Evolutionary conservation across 1,284 basidiomycete genomes (phyloP).

Genomic region (Cronartium ribicola): DNA sequence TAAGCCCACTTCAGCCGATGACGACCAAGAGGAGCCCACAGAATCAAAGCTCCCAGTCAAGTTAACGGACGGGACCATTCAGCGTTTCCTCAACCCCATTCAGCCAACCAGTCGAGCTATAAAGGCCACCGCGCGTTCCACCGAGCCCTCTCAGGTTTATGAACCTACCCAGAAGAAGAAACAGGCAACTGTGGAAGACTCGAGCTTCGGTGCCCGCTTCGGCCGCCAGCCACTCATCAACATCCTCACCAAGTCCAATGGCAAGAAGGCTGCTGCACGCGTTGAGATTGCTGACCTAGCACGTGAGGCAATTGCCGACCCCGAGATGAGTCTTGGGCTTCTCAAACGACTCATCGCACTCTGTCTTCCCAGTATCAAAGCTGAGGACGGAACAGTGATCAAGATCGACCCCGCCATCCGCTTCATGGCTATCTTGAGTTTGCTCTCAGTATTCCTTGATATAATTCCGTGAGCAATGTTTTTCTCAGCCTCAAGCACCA

Average conservation of each 20-base stretch:
- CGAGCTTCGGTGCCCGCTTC: slow-evolving; percentile 31
- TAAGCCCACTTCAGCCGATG: slow-evolving; percentile 39
- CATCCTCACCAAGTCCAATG: slow-evolving; percentile 42
- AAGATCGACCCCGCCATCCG: slow-evolving; percentile 76
- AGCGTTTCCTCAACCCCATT: slow-evolving; percentile 43
- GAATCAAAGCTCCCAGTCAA: slow-evolving; percentile 44
- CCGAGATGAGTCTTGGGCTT: slow-evolving; percentile 37
- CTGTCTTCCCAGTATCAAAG: slow-evolving; percentile 38
- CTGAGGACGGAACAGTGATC: slow-evolving; percentile 57
- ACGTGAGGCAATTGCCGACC: slow-evolving; percentile 44
- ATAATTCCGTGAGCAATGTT: slow-evolving; percentile 68
- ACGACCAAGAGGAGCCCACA: slow-evolving; percentile 43
- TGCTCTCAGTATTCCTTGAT: slow-evolving; percentile 92
- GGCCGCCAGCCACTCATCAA: slow-evolving; percentile 26
- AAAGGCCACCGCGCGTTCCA: slow-evolving; percentile 3
- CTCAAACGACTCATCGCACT: slow-evolving; percentile 33
- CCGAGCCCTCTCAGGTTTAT: too few species aligned
- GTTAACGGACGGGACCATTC: slow-evolving; percentile 39
- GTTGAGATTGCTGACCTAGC: slow-evolving; percentile 44
- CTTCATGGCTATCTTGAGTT: slow-evolving; percentile 80
- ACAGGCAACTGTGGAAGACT: not conserved
- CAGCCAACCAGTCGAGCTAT: not conserved
- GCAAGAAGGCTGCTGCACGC: slow-evolving; percentile 47
- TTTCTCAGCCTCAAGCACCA: not conserved
- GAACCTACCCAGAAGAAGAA: slow-evolving; percentile 4